Evolutionary conservation across 2,329 filamentous ascomycete genomes (phyloP).

Genomic region (Leptographium flavum): DNA sequence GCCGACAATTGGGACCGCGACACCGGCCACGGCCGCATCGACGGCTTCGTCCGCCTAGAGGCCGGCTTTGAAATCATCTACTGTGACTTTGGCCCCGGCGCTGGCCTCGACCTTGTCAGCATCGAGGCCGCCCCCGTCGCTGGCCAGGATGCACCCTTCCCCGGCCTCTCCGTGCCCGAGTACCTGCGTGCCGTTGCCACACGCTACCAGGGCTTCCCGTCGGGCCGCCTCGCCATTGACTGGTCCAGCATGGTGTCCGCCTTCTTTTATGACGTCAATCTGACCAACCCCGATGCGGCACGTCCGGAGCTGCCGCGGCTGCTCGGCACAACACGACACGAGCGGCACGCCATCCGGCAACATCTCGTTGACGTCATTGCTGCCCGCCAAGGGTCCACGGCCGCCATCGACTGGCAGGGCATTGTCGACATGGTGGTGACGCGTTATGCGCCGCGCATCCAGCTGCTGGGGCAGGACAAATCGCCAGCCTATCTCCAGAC

Average conservation of each 20-base stretch:
- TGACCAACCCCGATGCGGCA: conserved; percentile 25
- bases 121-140: conserved; percentile 9
- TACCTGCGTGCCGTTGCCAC: conserved; percentile 26
- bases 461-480: too few relatives aligned
- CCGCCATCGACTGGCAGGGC: too few relatives aligned
- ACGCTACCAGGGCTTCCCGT: conserved; percentile 28
- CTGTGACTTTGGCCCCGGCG: conserved; percentile 39
- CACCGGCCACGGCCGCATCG: conserved; percentile 25
- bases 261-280: conserved; percentile 35
- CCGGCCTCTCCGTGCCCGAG: conserved; percentile 11
- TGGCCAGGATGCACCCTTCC: conserved; percentile 12
- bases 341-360: conserved; percentile 16
- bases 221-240: conserved; percentile 26
- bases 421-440: too few relatives aligned
- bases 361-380: conserved; percentile 13
- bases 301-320: conserved; percentile 16
- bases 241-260: conserved; percentile 37
- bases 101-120: conserved; percentile 23
- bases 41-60: conserved; percentile 53
- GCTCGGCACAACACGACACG: conserved; percentile 6
- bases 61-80: conserved; percentile 57
- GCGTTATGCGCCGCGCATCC: too few relatives aligned
- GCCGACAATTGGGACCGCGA: conserved; percentile 30
- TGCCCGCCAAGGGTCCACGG: conserved; percentile 21
- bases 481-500: too few relatives aligned